Conservation (phyloP, 2,329 filamentous ascomycete species). For the Arthrobotrys megalospora region DNA sequence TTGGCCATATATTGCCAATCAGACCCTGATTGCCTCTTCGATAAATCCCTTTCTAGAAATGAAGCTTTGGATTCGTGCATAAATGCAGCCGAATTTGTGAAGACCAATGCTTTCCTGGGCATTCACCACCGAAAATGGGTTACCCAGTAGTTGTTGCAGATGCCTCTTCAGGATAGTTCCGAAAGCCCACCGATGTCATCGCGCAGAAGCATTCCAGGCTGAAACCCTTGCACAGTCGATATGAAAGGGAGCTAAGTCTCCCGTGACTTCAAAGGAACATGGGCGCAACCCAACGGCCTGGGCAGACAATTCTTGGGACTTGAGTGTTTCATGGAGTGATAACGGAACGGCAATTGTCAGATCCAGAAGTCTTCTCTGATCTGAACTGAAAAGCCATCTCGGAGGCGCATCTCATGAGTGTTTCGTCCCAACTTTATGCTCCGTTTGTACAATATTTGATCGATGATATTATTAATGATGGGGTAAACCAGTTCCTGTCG, state of each 20-base stretch:
- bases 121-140: slow-evolving; percentile 42
- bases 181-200: slow-evolving; percentile 57
- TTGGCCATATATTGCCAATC: slow-evolving; percentile 50
- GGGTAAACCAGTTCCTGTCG: slow-evolving; percentile 55
- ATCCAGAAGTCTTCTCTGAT: slow-evolving; percentile 50
- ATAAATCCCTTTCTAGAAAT: slow-evolving; percentile 34
- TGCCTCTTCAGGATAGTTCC: slow-evolving; percentile 52
- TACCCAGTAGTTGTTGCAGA: slow-evolving; percentile 50
- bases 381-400: slow-evolving; percentile 14
- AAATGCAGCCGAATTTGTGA: slow-evolving; percentile 40
- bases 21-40: slow-evolving; percentile 44
- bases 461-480: slow-evolving; percentile 38
- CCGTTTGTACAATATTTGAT: slow-evolving; percentile 35
- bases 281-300: slow-evolving; percentile 56
- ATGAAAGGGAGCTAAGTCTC: slow-evolving; percentile 51
- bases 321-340: slow-evolving; percentile 60
- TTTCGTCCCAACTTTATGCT: slow-evolving; percentile 60
- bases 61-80: slow-evolving; percentile 37
- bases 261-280: slow-evolving; percentile 55
- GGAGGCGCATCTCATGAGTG: slow-evolving; percentile 29
- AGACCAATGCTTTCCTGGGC: slow-evolving; percentile 36
- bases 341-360: slow-evolving; percentile 56
- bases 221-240: slow-evolving; percentile 57
- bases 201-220: slow-evolving; percentile 55
- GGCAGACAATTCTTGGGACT: slow-evolving; percentile 36